Evolutionary conservation across 202 grass and related monocot genomes (phyloP).

Genomic region (Hordeum pubiflorum): DNA sequence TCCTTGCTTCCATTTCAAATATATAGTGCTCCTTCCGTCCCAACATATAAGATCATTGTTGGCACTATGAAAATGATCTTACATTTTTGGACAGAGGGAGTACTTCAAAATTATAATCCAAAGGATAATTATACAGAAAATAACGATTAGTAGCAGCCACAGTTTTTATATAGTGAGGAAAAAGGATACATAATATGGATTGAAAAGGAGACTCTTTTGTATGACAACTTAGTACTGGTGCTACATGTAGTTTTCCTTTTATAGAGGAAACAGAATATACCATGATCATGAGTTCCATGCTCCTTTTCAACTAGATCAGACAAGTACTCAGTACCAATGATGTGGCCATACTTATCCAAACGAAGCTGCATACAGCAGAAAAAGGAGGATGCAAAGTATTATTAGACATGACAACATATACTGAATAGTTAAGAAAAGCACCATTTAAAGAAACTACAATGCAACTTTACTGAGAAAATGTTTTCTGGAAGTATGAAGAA

Average conservation of each 20-base stretch:
- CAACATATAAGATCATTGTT: too few relatives aligned
- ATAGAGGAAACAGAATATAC: slow-evolving; percentile 33
- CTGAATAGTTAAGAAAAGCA: neutral
- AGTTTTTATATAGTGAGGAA: neutral
- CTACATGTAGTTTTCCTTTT: neutral
- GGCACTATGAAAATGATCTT: too few relatives aligned
- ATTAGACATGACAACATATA: slow-evolving; percentile 5
- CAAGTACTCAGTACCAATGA: slow-evolving; percentile 86
- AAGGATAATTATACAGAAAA: slow-evolving; percentile 6
- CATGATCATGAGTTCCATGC: slow-evolving; percentile 62
- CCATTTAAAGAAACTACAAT: neutral
- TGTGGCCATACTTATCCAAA: slow-evolving; percentile 55
- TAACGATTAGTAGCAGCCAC: neutral
- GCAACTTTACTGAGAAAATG: neutral
- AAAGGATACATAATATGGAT: neutral
- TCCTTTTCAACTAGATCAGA: slow-evolving; percentile 97
- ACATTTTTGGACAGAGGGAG: too few relatives aligned
- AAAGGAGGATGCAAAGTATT: slow-evolving; percentile 18
- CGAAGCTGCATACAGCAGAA: slow-evolving; percentile 58
- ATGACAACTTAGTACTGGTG: neutral
- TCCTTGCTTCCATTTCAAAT: neutral
- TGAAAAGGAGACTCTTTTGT: neutral
- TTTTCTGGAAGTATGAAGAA: neutral
- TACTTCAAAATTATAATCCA: neutral
- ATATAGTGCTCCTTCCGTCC: neutral